A percentile compares a stretch with the other conserved stretches of the same genome.
Evolutionary conservation across 305 asterid species (phyloP).

Genomic region (Andrographis paniculata): DNA sequence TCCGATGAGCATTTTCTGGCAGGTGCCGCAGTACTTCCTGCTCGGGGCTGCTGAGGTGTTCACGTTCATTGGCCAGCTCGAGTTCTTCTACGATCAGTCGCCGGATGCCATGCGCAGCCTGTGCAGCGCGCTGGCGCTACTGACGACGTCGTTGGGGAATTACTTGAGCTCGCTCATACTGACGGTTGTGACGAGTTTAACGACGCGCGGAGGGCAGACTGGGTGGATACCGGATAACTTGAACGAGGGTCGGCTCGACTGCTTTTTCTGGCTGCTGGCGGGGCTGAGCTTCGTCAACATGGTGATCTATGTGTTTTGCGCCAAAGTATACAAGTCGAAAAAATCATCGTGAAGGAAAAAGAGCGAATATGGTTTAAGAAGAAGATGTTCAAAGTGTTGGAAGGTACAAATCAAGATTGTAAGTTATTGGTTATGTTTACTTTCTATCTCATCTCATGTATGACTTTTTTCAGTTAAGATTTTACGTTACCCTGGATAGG

Average conservation of each 20-base stretch:
- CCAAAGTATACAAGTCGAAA: conserved; percentile 64
- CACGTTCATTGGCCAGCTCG: conserved; percentile 78
- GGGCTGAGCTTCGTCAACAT: conserved; percentile 65
- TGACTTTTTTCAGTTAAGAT: too few species aligned
- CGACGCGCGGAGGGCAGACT: conserved; percentile 56
- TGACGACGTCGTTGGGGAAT: conserved; percentile 67
- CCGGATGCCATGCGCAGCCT: conserved; percentile 94
- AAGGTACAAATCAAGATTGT: too few species aligned
- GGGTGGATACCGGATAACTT: conserved; percentile 96
- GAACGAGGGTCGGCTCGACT: conserved; percentile 77
- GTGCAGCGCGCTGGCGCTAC: conserved; percentile 69
- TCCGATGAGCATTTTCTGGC: conserved; percentile 82
- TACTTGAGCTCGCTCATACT: conserved; percentile 81
- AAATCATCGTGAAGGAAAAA: conserved; percentile 33
- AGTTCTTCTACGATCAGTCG: conserved; percentile 87
- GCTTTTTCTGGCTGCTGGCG: conserved; percentile 84
- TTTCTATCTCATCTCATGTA: too few species aligned
- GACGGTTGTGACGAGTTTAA: conserved; percentile 56
- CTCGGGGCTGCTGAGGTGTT: conserved; percentile 90
- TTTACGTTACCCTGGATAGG: too few species aligned
- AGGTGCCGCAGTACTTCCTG: conserved; percentile 72
- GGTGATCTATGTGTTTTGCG: conserved; percentile 64
- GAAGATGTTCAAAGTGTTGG: too few species aligned
- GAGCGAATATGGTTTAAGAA: neutral
- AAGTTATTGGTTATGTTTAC: too few species aligned